Conservation (phyloP, 2,329 filamentous ascomycete species). For the Apiospora marii region DNA sequence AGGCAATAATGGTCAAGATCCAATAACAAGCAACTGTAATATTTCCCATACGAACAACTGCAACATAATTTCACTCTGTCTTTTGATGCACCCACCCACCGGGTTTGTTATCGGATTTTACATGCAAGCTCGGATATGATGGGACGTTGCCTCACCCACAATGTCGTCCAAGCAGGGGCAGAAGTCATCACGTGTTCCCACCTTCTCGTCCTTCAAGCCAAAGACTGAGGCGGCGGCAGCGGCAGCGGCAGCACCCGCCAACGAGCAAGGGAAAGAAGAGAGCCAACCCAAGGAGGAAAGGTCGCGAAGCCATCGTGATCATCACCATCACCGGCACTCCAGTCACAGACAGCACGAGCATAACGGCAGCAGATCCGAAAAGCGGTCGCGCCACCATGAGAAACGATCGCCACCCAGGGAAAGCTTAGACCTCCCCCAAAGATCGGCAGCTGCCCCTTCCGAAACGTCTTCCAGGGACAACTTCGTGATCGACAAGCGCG, state of each 20-base stretch:
- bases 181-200: slow-evolving; percentile 60
- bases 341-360: neutral
- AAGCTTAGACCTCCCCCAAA: neutral
- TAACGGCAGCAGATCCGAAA: neutral
- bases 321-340: slow-evolving; percentile 1
- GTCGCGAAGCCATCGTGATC: neutral
- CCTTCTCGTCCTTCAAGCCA: slow-evolving; percentile 78
- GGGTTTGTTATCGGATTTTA: no score
- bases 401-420: neutral
- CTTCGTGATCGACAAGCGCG: slow-evolving; percentile 75
- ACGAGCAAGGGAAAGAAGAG: slow-evolving; percentile 24
- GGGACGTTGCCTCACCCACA: neutral
- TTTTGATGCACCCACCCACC: neutral
- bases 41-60: neutral
- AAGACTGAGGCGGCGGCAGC: slow-evolving; percentile 41
- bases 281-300: slow-evolving; percentile 21
- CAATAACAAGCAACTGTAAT: neutral
- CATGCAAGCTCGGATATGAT: neutral
- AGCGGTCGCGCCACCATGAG: neutral
- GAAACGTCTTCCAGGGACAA: neutral
- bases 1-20: neutral
- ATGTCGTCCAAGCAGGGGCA: slow-evolving; percentile 38
- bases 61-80: neutral
- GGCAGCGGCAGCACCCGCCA: neutral
- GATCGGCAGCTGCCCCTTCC: neutral